These are phyloP conservation scores for Articulospora tetracladia DNA, from an alignment of 495 filamentous ascomycete genomes.

Conservation along the genomic window DNA sequence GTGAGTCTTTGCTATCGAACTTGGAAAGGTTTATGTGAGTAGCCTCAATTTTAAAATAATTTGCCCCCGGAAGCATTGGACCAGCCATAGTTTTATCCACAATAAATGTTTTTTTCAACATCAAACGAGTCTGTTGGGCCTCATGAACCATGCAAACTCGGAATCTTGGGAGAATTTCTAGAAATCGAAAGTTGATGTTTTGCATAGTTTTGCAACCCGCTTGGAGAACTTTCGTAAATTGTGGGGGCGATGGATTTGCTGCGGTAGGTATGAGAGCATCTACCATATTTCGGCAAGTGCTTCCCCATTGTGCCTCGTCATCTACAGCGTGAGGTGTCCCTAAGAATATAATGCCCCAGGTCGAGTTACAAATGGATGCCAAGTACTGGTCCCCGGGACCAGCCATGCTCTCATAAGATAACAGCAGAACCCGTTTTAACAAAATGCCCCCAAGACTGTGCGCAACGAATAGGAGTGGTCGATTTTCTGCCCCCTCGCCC, in stretches of 20 bases:
- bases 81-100: slow-evolving; percentile 74
- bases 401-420: too few species aligned
- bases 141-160: slow-evolving; percentile 66
- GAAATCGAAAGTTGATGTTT: slow-evolving; percentile 73
- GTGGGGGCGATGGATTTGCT: slow-evolving; percentile 63
- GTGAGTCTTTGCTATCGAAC: too few species aligned
- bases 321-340: slow-evolving; percentile 81
- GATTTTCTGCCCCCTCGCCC: slow-evolving; percentile 49
- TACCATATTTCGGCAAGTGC: slow-evolving; percentile 67
- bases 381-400: slow-evolving; percentile 65
- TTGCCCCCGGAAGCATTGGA: slow-evolving; percentile 68
- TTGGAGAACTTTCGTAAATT: slow-evolving; percentile 66
- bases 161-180: slow-evolving; percentile 46
- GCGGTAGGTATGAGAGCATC: slow-evolving; percentile 65
- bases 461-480: slow-evolving; percentile 77
- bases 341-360: slow-evolving; percentile 78
- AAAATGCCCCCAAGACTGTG: slow-evolving; percentile 81
- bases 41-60: too few species aligned
- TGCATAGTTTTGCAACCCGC: slow-evolving; percentile 78
- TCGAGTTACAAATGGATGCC: slow-evolving; percentile 75
- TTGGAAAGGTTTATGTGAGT: too few species aligned
- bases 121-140: slow-evolving; percentile 61
- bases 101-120: slow-evolving; percentile 53
- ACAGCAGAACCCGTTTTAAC: slow-evolving; percentile 66
- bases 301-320: slow-evolving; percentile 71